Evolutionary conservation across 176 grass and related monocot genomes (phyloP).

Genomic region (Areca catechu): DNA sequence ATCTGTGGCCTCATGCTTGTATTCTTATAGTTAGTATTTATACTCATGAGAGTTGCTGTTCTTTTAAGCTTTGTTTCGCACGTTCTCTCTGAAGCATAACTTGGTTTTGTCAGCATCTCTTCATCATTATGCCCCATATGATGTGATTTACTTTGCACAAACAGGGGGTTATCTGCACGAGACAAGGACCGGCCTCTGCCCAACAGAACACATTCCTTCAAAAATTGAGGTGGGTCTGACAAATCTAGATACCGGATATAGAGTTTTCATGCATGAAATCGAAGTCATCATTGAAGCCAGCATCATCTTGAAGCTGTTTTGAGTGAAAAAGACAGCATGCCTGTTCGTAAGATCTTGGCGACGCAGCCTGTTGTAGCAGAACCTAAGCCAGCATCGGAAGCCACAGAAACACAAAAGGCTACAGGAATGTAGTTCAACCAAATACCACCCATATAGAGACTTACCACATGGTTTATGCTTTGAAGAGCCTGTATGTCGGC

Average conservation of each 20-base stretch:
- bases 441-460: too few relatives aligned
- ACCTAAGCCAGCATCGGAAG: constrained; percentile 1
- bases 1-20: too few relatives aligned
- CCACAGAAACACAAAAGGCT: constrained; percentile 13
- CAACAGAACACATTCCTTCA: constrained; percentile 71
- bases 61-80: too few relatives aligned
- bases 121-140: too few relatives aligned
- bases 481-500: too few relatives aligned
- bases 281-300: constrained; percentile 45
- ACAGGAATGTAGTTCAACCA: not conserved
- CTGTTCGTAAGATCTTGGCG: constrained; percentile 67
- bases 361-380: constrained; percentile 36
- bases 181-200: constrained; percentile 62
- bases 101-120: too few relatives aligned
- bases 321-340: constrained; percentile 51
- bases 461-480: too few relatives aligned
- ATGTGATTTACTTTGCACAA: not conserved
- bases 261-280: constrained; percentile 55
- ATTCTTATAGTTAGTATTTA: too few relatives aligned
- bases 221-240: constrained; percentile 85
- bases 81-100: too few relatives aligned
- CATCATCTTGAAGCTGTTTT: too few relatives aligned
- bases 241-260: constrained; percentile 79
- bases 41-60: too few relatives aligned
- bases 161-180: constrained; percentile 84